Conservation (phyloP, 768 basidiomycete species). For the Suillus americanus region DNA sequence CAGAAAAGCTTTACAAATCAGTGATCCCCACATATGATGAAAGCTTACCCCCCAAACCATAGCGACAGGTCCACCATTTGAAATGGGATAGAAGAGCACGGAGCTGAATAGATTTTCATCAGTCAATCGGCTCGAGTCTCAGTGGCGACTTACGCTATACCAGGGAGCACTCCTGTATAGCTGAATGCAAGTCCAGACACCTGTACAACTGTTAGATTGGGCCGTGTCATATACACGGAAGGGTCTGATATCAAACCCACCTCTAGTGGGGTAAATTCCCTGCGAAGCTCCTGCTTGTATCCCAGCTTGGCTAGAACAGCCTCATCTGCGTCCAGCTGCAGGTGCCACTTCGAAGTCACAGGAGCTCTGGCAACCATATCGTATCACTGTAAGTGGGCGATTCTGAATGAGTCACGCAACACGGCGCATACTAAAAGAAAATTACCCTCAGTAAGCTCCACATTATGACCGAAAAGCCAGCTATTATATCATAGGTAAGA, state of each 20-base stretch:
- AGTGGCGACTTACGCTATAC: conserved; percentile 8
- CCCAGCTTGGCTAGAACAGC: conserved; percentile 23
- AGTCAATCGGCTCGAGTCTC: neutral
- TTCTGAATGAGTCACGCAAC: neutral
- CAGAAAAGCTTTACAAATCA: neutral
- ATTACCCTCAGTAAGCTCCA: no score
- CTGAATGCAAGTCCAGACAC: conserved; percentile 31
- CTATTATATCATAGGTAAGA: no score
- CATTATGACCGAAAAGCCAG: no score
- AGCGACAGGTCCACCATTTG: neutral
- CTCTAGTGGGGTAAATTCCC: conserved; percentile 15
- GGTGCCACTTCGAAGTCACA: neutral
- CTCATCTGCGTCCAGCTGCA: conserved; percentile 12
- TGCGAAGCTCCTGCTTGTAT: conserved; percentile 26
- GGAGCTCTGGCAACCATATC: neutral
- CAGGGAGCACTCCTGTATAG: conserved; percentile 30
- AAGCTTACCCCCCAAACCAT: neutral
- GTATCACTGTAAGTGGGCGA: neutral
- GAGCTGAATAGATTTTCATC: neutral
- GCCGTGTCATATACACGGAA: neutral
- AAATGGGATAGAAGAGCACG: conserved; percentile 4
- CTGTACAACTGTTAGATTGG: neutral
- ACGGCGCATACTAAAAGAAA: neutral
- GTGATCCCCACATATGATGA: neutral
- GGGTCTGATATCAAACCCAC: conserved; percentile 4